phyloP scores from a whole-genome alignment of 73 alveolate species.

The Paramecium pentaurelia region DNA sequence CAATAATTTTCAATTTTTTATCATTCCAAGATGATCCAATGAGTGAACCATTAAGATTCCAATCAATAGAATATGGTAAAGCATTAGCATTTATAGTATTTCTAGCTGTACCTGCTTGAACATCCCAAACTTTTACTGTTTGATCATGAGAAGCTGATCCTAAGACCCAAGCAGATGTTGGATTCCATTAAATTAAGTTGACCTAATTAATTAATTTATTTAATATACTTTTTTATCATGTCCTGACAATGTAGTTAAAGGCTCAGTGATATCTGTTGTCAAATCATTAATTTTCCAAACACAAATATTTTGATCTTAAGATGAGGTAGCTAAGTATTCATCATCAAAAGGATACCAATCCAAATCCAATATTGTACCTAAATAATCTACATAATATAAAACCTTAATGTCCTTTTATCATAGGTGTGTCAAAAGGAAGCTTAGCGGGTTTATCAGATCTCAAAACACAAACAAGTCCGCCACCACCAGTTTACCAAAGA shows the following conservation, averaged over 20 bases:
- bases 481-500: conserved; percentile 64
- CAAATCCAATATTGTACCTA: conserved; percentile 84
- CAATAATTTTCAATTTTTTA: conserved; percentile 78
- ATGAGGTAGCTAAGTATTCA: conserved; percentile 86
- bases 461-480: conserved; percentile 51
- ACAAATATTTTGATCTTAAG: conserved; percentile 87
- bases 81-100: conserved; percentile 29
- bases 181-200: conserved; percentile 45
- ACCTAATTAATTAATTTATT: conserved; percentile 79
- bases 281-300: conserved; percentile 93
- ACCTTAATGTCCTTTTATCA: conserved; percentile 88
- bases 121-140: conserved; percentile 87
- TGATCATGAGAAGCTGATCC: conserved; percentile 44
- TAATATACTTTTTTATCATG: conserved; percentile 87
- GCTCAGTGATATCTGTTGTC: conserved; percentile 77
- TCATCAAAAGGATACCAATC: conserved; percentile 94
- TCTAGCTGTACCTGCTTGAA: conserved; percentile 66
- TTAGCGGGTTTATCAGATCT: conserved; percentile 11
- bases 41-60: conserved; percentile 91
- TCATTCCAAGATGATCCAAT: conserved; percentile 85
- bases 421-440: conserved; percentile 64
- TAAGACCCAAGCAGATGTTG: conserved; percentile 19
- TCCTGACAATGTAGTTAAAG: conserved; percentile 81
- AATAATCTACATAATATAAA: background rate
- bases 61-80: conserved; percentile 73